Evolutionary conservation across 345 rosid species (phyloP).

Genomic region (Psidium guajava): DNA sequence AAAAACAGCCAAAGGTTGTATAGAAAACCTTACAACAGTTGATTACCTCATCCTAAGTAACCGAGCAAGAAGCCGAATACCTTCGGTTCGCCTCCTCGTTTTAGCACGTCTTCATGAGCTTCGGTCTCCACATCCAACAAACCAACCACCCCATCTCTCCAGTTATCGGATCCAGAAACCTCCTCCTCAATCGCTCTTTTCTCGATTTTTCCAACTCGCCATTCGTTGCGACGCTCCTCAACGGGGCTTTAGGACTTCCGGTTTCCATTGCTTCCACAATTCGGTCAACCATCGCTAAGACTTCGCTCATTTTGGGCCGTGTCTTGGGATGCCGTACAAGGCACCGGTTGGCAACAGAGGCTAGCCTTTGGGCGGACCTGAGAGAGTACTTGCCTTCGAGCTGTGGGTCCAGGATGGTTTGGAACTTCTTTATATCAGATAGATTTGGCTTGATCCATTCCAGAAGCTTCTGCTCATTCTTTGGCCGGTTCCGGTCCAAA

Average conservation of each 20-base stretch:
- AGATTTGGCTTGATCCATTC: constrained; percentile 93
- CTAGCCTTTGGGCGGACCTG: constrained; percentile 62
- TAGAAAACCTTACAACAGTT: not conserved
- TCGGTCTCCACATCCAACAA: constrained; percentile 42
- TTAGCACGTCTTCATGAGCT: constrained; percentile 14
- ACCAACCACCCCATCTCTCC: constrained; percentile 43
- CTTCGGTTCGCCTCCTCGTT: not conserved
- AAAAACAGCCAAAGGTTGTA: not conserved
- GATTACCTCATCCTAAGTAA: not conserved
- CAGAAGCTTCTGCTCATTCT: constrained; percentile 72
- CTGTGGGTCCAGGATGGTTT: constrained; percentile 66
- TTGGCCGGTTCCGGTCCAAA: constrained; percentile 69
- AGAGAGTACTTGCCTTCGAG: constrained; percentile 62
- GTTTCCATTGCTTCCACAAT: constrained; percentile 37
- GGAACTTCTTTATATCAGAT: constrained; percentile 53
- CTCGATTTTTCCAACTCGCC: constrained; percentile 24
- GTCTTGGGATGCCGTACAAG: constrained; percentile 45
- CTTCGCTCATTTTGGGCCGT: constrained; percentile 79
- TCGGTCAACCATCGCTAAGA: constrained; percentile 52
- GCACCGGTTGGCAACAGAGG: constrained; percentile 74
- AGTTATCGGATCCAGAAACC: constrained; percentile 28
- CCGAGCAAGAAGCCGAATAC: not conserved
- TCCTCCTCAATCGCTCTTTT: constrained; percentile 34
- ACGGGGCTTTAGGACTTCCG: constrained; percentile 21
- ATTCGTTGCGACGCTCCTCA: constrained; percentile 19